phyloP scores from a whole-genome alignment of 176 grass and related monocot species.

The Neostapfia colusana region DNA sequence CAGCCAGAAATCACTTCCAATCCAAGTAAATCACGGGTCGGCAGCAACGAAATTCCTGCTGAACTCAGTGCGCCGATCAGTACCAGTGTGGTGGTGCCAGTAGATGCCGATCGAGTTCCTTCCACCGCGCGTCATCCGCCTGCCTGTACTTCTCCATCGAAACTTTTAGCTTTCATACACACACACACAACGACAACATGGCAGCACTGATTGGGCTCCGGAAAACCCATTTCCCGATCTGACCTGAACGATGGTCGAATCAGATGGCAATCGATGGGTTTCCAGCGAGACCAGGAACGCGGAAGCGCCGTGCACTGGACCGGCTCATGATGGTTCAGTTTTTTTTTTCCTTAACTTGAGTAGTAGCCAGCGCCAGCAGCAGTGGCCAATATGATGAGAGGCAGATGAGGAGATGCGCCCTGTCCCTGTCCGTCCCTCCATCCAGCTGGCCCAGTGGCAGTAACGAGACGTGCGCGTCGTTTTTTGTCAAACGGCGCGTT shows the following conservation, averaged over 20 bases:
- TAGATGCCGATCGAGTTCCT: background rate
- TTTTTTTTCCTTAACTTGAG: no score
- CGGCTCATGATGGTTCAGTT: no score
- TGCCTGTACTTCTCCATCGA: background rate
- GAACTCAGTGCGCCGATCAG: background rate
- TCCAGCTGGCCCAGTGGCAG: background rate
- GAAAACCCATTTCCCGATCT: background rate
- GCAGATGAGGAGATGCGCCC: background rate
- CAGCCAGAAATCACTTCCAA: background rate
- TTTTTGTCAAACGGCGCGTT: background rate
- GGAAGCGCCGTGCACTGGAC: background rate
- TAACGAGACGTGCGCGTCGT: background rate
- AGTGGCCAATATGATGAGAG: background rate
- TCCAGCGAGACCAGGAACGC: background rate
- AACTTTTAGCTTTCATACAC: background rate
- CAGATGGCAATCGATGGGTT: background rate
- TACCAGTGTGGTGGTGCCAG: conserved; percentile 3
- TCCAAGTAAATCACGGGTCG: background rate
- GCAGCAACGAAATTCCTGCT: background rate
- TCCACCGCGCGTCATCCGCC: background rate
- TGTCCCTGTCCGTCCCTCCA: no score
- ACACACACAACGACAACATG: background rate
- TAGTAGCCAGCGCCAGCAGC: background rate
- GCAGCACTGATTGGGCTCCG: background rate
- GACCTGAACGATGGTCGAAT: background rate